Evolutionary conservation across 306 rosid genomes (phyloP).

Genomic region (Corylus americana): DNA sequence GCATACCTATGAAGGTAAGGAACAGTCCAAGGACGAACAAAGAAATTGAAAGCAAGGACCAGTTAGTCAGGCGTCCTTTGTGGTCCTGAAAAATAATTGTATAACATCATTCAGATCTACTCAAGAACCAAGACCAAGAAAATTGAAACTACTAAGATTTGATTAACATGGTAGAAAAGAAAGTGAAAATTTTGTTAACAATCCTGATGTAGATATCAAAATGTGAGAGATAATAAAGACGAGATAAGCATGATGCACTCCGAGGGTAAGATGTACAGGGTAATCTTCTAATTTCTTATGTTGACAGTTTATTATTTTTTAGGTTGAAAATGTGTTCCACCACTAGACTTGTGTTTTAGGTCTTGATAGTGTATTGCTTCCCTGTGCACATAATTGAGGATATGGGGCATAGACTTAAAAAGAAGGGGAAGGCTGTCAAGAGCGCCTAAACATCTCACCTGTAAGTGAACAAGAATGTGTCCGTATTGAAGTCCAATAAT

Average conservation of each 20-base stretch:
- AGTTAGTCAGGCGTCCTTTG: conserved; percentile 57
- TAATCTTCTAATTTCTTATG: neutral
- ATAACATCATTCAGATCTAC: conserved; percentile 18
- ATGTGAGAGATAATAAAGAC: neutral
- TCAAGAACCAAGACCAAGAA: neutral
- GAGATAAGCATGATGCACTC: neutral
- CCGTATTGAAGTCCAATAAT: conserved; percentile 95
- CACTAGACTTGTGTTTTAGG: neutral
- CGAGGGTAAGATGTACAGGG: neutral
- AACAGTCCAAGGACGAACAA: conserved; percentile 55
- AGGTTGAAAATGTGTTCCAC: neutral
- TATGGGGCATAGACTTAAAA: neutral
- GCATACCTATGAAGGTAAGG: conserved; percentile 53
- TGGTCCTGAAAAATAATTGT: conserved; percentile 62
- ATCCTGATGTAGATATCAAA: neutral
- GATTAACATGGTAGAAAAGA: conserved; percentile 9
- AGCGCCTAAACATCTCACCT: conserved; percentile 51
- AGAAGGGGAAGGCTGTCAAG: neutral
- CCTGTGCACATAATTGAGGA: neutral
- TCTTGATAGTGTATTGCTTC: neutral
- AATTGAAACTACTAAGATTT: conserved; percentile 3
- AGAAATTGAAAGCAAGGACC: conserved; percentile 58
- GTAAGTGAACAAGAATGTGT: conserved; percentile 69
- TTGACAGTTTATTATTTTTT: neutral
- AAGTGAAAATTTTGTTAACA: neutral